A percentile compares a stretch with the other conserved stretches of the same genome.
Conservation (phyloP, 129 eudicot genomes). For the Flaveria robusta region DNA sequence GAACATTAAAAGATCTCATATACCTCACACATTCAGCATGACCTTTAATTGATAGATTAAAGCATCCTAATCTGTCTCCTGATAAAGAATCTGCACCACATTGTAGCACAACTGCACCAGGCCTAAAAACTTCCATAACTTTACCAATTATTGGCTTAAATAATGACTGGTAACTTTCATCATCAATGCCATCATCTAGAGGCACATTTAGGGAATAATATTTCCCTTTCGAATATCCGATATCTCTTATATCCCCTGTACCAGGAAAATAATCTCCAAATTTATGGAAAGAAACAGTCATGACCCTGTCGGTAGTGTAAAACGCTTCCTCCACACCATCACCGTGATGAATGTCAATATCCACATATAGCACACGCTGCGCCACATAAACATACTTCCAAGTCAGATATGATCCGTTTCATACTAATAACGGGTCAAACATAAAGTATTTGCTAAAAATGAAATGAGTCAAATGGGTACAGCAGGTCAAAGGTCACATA, state of each 20-base stretch:
- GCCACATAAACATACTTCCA: slow-evolving; percentile 22
- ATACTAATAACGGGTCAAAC: neutral
- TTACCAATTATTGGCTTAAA: slow-evolving; percentile 91
- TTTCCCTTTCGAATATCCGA: slow-evolving; percentile 76
- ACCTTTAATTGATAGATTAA: slow-evolving; percentile 88
- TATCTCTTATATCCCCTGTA: slow-evolving; percentile 86
- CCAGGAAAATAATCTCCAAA: slow-evolving; percentile 98
- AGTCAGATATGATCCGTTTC: neutral
- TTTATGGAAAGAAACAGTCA: slow-evolving; percentile 97
- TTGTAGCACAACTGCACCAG: slow-evolving; percentile 93
- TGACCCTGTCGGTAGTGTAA: slow-evolving; percentile 88
- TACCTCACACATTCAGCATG: slow-evolving; percentile 96
- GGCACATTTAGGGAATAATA: slow-evolving; percentile 95
- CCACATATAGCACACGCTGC: slow-evolving; percentile 95
- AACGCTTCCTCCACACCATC: slow-evolving; percentile 99
- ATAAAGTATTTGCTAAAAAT: neutral
- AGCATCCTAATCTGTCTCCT: slow-evolving; percentile 96
- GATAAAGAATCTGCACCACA: slow-evolving; percentile 98
- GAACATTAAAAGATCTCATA: slow-evolving; percentile 97
- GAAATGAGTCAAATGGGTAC: neutral
- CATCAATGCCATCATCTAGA: slow-evolving; percentile 93
- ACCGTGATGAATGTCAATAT: slow-evolving; percentile 97
- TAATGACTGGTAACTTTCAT: slow-evolving; percentile 81
- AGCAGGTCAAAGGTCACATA: neutral
- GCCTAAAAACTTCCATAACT: slow-evolving; percentile 94